Conservation (phyloP, 2,329 filamentous ascomycete genomes). For the Fusarium stilboides region DNA sequence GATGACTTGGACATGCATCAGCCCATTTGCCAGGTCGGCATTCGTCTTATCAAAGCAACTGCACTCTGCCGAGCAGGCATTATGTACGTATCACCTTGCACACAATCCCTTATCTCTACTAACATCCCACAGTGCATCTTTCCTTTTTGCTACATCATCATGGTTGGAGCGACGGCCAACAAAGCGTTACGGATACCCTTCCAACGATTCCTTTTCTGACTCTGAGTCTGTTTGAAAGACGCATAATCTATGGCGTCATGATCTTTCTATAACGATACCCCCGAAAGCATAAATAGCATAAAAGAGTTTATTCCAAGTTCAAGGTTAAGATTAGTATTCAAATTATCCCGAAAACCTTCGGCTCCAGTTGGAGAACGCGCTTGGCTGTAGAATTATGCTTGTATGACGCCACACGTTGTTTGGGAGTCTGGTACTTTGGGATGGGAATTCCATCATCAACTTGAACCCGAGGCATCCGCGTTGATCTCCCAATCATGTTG, state of each 20-base stretch:
- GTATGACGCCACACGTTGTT: constrained; percentile 1
- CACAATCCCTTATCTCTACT: not conserved
- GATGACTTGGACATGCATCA: constrained; percentile 33
- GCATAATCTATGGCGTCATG: constrained; percentile 35
- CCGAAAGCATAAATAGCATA: constrained; percentile 11
- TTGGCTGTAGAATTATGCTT: not conserved
- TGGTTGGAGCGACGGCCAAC: constrained; percentile 27
- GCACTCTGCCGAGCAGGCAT: constrained; percentile 38
- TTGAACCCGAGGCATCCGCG: not conserved
- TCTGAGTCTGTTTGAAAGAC: not conserved
- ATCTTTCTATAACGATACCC: constrained; percentile 31
- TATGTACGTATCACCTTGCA: constrained; percentile 9
- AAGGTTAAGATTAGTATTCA: not conserved
- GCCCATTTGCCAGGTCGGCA: constrained; percentile 37
- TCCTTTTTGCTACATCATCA: constrained; percentile 38
- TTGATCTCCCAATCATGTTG: not conserved
- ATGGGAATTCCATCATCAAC: not conserved
- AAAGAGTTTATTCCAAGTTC: not conserved
- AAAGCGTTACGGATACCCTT: not conserved
- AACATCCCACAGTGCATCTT: constrained; percentile 24
- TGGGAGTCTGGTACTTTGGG: not conserved
- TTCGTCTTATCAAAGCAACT: constrained; percentile 38
- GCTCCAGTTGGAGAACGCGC: not conserved
- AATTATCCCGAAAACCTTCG: constrained; percentile 2
- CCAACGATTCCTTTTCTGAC: not conserved